These are phyloP conservation scores for Acacia confusa DNA, from an alignment of 306 rosid genomes.

Conservation along the genomic window DNA sequence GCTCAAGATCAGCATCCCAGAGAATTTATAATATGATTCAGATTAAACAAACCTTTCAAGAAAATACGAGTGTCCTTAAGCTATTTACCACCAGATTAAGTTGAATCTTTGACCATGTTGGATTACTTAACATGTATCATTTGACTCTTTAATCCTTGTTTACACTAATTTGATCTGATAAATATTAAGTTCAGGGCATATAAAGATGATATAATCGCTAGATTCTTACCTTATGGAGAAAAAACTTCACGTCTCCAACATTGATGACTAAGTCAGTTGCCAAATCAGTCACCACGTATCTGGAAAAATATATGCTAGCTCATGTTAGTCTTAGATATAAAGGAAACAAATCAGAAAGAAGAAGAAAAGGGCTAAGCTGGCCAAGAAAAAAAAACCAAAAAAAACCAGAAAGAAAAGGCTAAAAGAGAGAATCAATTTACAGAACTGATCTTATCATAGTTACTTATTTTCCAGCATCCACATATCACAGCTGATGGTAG, in stretches of 20 bases:
- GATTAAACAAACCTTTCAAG: not conserved
- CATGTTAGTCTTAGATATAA: not conserved
- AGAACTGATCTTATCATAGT: not conserved
- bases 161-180: not conserved
- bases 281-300: not conserved
- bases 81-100: not conserved
- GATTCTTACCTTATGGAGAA: not conserved
- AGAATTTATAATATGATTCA: not conserved
- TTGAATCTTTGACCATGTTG: not conserved
- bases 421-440: not conserved
- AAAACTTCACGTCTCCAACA: conserved; percentile 1
- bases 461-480: not conserved
- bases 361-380: not conserved
- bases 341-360: not conserved
- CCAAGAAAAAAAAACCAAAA: too few species aligned
- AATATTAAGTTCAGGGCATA: not conserved
- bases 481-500: not conserved
- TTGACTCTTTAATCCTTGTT: not conserved
- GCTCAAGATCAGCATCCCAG: not conserved
- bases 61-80: not conserved
- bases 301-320: not conserved
- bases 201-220: not conserved
- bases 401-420: not conserved
- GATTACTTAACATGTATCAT: not conserved
- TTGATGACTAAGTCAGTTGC: not conserved